Evolutionary conservation across 495 filamentous ascomycete genomes (phyloP).

Genomic region (Penicillium parvum): DNA sequence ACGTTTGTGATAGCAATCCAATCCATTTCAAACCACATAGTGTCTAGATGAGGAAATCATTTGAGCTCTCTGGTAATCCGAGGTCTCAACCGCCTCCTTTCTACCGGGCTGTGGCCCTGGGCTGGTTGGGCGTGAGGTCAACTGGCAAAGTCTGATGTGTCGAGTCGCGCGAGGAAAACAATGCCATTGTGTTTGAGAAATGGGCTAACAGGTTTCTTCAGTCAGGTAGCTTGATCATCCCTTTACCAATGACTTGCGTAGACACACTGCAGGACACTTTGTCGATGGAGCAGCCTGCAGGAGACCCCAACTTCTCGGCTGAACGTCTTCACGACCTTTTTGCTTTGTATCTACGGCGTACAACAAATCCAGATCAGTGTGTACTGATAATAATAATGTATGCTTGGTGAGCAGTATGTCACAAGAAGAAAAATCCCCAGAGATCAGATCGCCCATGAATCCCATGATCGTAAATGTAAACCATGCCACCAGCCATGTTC

Average conservation of each 20-base stretch:
- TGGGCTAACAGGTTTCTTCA: no score
- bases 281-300: no score
- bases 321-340: no score
- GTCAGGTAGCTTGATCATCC: no score
- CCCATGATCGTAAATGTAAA: constrained; percentile 18
- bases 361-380: no score
- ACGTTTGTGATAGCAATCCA: constrained; percentile 17
- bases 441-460: constrained; percentile 4
- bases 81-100: constrained; percentile 60
- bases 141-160: constrained; percentile 73
- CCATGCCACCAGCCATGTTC: constrained; percentile 10
- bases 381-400: constrained; percentile 1
- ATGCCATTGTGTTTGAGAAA: no score
- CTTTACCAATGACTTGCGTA: no score
- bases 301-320: no score
- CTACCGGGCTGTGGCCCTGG: constrained; percentile 22
- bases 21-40: not conserved
- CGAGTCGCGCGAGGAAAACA: no score
- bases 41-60: constrained; percentile 55
- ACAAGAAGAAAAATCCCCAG: constrained; percentile 14
- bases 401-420: constrained; percentile 18
- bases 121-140: constrained; percentile 69
- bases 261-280: no score
- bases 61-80: constrained; percentile 76
- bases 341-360: no score